Conservation (phyloP, 768 basidiomycete genomes). For the Agrocybe praecox region DNA sequence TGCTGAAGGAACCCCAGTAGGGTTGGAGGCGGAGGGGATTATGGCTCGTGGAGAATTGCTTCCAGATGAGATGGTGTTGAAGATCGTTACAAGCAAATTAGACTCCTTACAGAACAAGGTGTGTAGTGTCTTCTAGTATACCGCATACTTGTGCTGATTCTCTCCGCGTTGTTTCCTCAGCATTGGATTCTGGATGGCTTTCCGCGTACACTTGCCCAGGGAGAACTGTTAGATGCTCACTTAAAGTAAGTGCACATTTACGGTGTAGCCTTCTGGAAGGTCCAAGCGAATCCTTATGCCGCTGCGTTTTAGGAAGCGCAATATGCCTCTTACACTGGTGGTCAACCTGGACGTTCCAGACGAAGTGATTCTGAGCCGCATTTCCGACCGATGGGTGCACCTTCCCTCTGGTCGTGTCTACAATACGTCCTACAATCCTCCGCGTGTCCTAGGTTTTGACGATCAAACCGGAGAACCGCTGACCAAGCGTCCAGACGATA, state of each 20-base stretch:
- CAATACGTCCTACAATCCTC: constrained; percentile 86
- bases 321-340: constrained; percentile 73
- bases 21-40: constrained; percentile 72
- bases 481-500: constrained; percentile 88
- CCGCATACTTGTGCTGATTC: not conserved
- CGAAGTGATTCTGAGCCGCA: constrained; percentile 80
- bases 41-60: constrained; percentile 80
- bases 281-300: constrained; percentile 3
- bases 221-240: constrained; percentile 73
- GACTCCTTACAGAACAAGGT: constrained; percentile 69
- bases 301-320: constrained; percentile 48
- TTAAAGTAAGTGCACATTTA: constrained; percentile 55
- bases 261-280: not conserved
- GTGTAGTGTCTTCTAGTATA: constrained; percentile 9
- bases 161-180: constrained; percentile 34
- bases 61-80: constrained; percentile 79
- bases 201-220: constrained; percentile 87
- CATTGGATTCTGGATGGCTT: constrained; percentile 95
- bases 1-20: constrained; percentile 70
- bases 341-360: constrained; percentile 91
- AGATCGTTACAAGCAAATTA: constrained; percentile 74
- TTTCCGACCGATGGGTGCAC: constrained; percentile 91
- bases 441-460: constrained; percentile 77
- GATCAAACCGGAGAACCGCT: constrained; percentile 87
- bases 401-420: constrained; percentile 88